A percentile compares a stretch with the other conserved stretches of the same genome.
phyloP scores from a whole-genome alignment of 2,329 filamentous ascomycete genomes.

The Alternaria alternata region DNA sequence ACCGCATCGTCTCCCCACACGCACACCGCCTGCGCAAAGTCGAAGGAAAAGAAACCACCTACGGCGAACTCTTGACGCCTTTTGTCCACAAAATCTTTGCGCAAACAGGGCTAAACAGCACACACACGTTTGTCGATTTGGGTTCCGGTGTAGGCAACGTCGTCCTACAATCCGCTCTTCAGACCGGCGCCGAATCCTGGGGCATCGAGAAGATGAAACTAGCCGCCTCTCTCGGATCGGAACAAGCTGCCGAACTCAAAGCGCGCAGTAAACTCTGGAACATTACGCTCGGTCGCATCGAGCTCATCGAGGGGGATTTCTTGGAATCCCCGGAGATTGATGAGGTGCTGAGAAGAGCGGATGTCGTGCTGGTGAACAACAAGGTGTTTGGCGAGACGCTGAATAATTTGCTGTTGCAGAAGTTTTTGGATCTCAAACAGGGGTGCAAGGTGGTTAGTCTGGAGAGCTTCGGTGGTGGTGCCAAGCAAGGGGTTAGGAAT shows the following conservation, averaged over 20 bases:
- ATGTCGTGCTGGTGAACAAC: conserved; percentile 98
- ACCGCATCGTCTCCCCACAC: conserved; percentile 88
- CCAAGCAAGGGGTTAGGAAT: conserved; percentile 74
- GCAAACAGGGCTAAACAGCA: conserved; percentile 78
- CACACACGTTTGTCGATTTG: conserved; percentile 90
- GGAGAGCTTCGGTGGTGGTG: conserved; percentile 80
- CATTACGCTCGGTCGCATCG: conserved; percentile 78
- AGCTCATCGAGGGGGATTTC: conserved; percentile 85
- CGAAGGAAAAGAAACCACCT: conserved; percentile 90
- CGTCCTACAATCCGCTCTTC: conserved; percentile 89
- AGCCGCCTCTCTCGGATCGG: conserved; percentile 80
- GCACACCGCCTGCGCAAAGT: conserved; percentile 86
- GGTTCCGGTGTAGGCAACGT: conserved; percentile 97
- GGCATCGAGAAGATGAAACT: conserved; percentile 97
- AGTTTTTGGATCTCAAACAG: conserved; percentile 92
- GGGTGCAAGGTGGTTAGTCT: conserved; percentile 91
- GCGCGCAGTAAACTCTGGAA: conserved; percentile 92
- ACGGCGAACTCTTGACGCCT: conserved; percentile 87
- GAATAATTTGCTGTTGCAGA: conserved; percentile 83
- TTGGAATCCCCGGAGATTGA: conserved; percentile 75
- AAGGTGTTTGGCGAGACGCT: conserved; percentile 90
- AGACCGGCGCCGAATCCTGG: conserved; percentile 93
- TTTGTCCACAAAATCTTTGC: conserved; percentile 86
- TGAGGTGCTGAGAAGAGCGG: conserved; percentile 78
- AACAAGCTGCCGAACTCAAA: conserved; percentile 82